Conservation (phyloP, 805 yeast species). For the Clavispora asparagi region DNA sequence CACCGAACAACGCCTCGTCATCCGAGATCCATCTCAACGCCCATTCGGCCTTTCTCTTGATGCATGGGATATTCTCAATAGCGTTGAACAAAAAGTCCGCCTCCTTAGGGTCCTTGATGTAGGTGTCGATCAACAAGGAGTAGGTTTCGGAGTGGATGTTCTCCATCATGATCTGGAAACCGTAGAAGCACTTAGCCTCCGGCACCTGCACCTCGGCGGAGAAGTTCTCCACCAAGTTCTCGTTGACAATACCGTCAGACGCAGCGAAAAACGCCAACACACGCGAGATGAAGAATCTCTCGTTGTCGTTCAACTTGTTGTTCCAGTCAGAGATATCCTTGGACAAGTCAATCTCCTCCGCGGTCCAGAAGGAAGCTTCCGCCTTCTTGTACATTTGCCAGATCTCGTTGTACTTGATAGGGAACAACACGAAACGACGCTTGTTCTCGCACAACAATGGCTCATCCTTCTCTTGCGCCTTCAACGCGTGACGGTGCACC, state of each 20-base stretch:
- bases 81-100: conserved; percentile 89
- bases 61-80: conserved; percentile 92
- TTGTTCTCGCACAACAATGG: conserved; percentile 83
- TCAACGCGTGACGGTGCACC: conserved; percentile 67
- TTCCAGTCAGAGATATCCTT: conserved; percentile 95
- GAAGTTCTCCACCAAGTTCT: conserved; percentile 94
- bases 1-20: conserved; percentile 82
- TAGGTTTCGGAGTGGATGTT: conserved; percentile 97
- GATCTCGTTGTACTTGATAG: conserved; percentile 93
- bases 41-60: conserved; percentile 97
- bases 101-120: conserved; percentile 94
- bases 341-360: conserved; percentile 94
- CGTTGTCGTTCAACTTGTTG: conserved; percentile 80
- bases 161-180: conserved; percentile 99
- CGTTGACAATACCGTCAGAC: conserved; percentile 97
- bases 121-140: conserved; percentile 89
- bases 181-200: conserved; percentile 98
- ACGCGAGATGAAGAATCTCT: conserved; percentile 86
- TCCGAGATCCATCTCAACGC: conserved; percentile 96
- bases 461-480: conserved; percentile 78
- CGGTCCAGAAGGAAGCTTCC: conserved; percentile 99
- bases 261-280: conserved; percentile 98
- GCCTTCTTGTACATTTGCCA: conserved; percentile 99
- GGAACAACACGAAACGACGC: conserved; percentile 88
- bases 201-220: conserved; percentile 96